Conservation (phyloP, 2,329 filamentous ascomycete genomes). For the Hypoxylon sp. region DNA sequence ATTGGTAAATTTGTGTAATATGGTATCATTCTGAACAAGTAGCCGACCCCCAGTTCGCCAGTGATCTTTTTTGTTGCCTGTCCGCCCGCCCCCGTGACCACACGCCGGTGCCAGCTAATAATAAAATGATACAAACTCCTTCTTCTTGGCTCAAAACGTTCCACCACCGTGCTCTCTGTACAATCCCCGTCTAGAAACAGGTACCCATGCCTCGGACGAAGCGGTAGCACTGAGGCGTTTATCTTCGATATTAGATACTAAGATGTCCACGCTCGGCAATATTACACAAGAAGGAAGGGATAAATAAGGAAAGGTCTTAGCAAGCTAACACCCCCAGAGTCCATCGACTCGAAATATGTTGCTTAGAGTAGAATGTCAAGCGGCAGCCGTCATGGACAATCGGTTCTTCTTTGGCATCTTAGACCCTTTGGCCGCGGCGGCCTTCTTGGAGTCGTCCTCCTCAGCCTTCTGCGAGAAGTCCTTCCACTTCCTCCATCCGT, state of each 20-base stretch:
- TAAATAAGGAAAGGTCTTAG: neutral
- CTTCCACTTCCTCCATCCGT: constrained; percentile 98
- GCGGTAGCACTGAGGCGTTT: neutral
- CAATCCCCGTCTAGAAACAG: constrained; percentile 12
- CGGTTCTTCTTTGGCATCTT: constrained; percentile 63
- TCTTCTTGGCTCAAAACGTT: constrained; percentile 1
- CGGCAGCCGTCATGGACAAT: constrained; percentile 56
- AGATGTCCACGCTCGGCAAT: constrained; percentile 5
- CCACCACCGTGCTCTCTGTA: constrained; percentile 2
- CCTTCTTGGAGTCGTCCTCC: constrained; percentile 62
- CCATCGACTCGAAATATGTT: constrained; percentile 9
- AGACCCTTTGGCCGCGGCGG: constrained; percentile 53
- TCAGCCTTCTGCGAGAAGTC: constrained; percentile 74
- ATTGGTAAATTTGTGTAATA: constrained; percentile 1
- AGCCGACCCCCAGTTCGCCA: constrained; percentile 20
- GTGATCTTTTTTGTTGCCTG: constrained; percentile 20
- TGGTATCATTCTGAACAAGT: constrained; percentile 40
- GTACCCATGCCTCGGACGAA: constrained; percentile 1
- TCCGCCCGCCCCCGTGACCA: neutral
- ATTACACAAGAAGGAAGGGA: constrained; percentile 9
- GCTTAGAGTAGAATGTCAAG: constrained; percentile 25
- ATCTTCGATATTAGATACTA: constrained; percentile 22
- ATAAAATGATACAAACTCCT: constrained; percentile 12
- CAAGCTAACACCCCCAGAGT: neutral
- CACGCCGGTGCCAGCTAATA: constrained; percentile 11